Conservation (phyloP, 768 basidiomycete genomes). For the Leccinum disarticulatum region DNA sequence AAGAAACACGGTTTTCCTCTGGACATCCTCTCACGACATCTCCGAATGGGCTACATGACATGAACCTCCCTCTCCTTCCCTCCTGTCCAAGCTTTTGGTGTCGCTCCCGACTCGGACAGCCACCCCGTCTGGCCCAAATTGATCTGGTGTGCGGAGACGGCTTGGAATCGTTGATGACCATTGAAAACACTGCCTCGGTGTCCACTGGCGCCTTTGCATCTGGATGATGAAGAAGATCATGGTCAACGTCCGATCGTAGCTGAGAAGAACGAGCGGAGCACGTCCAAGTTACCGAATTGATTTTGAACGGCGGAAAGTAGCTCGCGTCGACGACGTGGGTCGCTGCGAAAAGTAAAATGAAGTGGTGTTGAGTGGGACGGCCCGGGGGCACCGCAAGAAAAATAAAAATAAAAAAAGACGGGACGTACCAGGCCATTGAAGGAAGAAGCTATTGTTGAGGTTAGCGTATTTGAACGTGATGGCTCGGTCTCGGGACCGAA, state of each 20-base stretch:
- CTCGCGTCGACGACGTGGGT: too few relatives aligned
- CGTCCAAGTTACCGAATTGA: conserved; percentile 61
- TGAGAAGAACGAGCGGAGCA: conserved; percentile 78
- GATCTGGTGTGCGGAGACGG: conserved; percentile 20
- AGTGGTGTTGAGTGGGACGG: too few relatives aligned
- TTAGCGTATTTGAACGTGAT: conserved; percentile 90
- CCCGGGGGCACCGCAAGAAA: too few relatives aligned
- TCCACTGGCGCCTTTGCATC: conserved; percentile 69
- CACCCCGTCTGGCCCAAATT: conserved; percentile 24
- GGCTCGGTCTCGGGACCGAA: conserved; percentile 53
- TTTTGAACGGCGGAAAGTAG: conserved; percentile 21
- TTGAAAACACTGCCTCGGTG: conserved; percentile 19
- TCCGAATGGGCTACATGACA: conserved; percentile 85
- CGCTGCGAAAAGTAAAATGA: conserved; percentile 14
- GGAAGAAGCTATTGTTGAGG: conserved; percentile 93
- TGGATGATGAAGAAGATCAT: too few relatives aligned
- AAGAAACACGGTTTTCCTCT: conserved; percentile 92
- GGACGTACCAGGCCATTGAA: conserved; percentile 76
- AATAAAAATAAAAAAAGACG: too few relatives aligned
- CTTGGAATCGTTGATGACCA: background rate
- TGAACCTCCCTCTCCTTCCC: conserved; percentile 84
- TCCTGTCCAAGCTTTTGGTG: conserved; percentile 69
- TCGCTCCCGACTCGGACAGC: conserved; percentile 32
- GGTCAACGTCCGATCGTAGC: conserved; percentile 48
- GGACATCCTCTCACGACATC: conserved; percentile 92